Evolutionary conservation across 305 asterid species (phyloP), one percentile per base, ranked within the genome.

Genomic region (Vinca major): DNA sequence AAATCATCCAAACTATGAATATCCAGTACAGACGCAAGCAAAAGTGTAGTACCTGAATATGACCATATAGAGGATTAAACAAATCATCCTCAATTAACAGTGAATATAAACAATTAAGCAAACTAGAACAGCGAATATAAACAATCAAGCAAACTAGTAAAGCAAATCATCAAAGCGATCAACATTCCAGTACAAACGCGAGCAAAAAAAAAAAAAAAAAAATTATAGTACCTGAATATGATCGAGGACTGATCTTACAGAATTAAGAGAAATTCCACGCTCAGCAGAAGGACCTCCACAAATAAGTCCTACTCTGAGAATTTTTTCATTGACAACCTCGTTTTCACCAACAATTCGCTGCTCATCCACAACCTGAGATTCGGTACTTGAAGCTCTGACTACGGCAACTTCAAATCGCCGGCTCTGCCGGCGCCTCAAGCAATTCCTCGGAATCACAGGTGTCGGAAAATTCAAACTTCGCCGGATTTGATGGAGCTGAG

Each of bases 221-320:
- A 20, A 7, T 1, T 11, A 5, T 41, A 68, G 40, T 12, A 69
- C 96, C 96, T 87, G 90, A 62, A 89, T 86, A 55, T 88, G 92
- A 88, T 89, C 96, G 19, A 89, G 90, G 55, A 89, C 96, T 5
- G 96, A 89, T 17, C 95, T 89, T 61, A 90, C 95, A 40, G 96
- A 88, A 66, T 89, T 89, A 45, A 89, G 90, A 0, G 95, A 89
- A 52, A 89, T 89, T 19, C 96, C 96, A 41, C 95, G 89, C 83
- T 89, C 96, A n/a, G 92, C 88, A 3, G 96, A 89, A 67, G 96
- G 96, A 14, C 96, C 96, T 8, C 96, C 96, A 73, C 96, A 89
- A 37, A 89, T 76, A 0, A 89, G 73, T 36, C 96, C 96, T 7
- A 89, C 95, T 79, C 86, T 72, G 73, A 87, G 60, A 74, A 86